Base-by-base conservation (phyloP, 1,284 basidiomycete genomes). In the Gomphus sp. region DNA sequence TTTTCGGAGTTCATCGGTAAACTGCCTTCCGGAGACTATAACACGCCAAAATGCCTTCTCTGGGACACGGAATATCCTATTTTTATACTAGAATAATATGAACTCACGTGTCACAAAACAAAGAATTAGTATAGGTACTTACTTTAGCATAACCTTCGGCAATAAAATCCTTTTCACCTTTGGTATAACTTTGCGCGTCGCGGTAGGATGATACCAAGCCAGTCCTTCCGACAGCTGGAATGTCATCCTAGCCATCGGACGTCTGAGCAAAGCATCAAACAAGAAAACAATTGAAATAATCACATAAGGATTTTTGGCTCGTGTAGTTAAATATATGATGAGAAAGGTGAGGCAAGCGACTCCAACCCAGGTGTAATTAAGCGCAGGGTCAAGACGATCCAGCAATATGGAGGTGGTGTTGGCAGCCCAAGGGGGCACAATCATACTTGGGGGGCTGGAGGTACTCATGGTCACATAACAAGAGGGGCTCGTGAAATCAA, bases 1-100 rank as follows among this genome's bases (percentile, higher is more conserved):
- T 58, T 69, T 70, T 39, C 69, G 66, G 4, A 74, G 47, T 12
- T 72, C 70, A 25, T 76, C 73, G 11, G 74, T 64, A 22, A 71
- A 60, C 44, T 69, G 61, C 9, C 64, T 51, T 2, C 71, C 68
- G 16, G 68, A 62, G 0, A 71, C 66, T 3, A 74, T 60, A 10
- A 77, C 68, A 11, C 64, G 62, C 74, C 74, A 74, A 9, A 62
- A 58, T 34, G 63, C 61, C 22, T 66, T 37, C 12, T 61, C 64
- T 0, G 73, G 65, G 6, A 76, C 34, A 41, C 50, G 51, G 18
- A 45, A 59, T 34, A 48, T 36, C 0, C 34, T 11, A 41, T 9
- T 3, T 22, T 18, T 22, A 43, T 51, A 52, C 51, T 45, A 43
- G 43, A n/a, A 10, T 8, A 1, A 28, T 52, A 51, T 37, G 10